These are phyloP conservation scores for Miamiensis avidus DNA, from an alignment of 169 alveolate species.

Conservation along the genomic window DNA sequence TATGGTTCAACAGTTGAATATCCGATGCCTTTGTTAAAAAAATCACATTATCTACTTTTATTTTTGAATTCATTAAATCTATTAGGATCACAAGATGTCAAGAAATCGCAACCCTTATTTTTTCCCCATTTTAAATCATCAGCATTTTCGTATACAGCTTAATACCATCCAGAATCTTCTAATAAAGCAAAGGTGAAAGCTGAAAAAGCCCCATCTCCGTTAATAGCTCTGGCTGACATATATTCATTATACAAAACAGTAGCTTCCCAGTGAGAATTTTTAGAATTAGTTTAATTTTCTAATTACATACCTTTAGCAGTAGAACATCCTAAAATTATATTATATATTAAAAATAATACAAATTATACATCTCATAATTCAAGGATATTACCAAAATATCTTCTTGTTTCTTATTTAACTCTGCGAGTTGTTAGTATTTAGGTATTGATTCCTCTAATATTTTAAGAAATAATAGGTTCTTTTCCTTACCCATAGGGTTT, in stretches of 20 bases:
- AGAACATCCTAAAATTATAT: too few relatives aligned
- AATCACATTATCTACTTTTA: not conserved
- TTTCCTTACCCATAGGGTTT: not conserved
- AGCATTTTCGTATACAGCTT: slow-evolving; percentile 13
- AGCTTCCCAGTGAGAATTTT: slow-evolving; percentile 60
- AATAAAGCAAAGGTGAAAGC: slow-evolving; percentile 48
- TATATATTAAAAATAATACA: too few relatives aligned
- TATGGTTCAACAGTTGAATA: not conserved
- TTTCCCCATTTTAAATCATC: slow-evolving; percentile 32
- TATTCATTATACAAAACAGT: slow-evolving; percentile 50
- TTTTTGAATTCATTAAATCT: slow-evolving; percentile 5
- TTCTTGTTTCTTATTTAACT: slow-evolving; percentile 42
- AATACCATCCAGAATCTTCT: slow-evolving; percentile 57
- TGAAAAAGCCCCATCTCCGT: slow-evolving; percentile 13
- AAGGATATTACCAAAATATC: too few relatives aligned
- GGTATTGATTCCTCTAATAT: not conserved
- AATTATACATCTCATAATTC: too few relatives aligned
- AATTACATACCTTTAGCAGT: slow-evolving; percentile 46
- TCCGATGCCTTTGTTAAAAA: slow-evolving; percentile 13
- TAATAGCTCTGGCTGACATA: slow-evolving; percentile 49
- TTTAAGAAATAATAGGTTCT: not conserved
- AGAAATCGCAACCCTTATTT: slow-evolving; percentile 32
- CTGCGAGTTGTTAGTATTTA: slow-evolving; percentile 34
- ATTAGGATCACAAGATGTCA: not conserved
- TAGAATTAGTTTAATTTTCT: slow-evolving; percentile 53